These are phyloP conservation scores for Aulographum hederae DNA, from an alignment of 2,329 filamentous ascomycete genomes.

Conservation along the genomic window DNA sequence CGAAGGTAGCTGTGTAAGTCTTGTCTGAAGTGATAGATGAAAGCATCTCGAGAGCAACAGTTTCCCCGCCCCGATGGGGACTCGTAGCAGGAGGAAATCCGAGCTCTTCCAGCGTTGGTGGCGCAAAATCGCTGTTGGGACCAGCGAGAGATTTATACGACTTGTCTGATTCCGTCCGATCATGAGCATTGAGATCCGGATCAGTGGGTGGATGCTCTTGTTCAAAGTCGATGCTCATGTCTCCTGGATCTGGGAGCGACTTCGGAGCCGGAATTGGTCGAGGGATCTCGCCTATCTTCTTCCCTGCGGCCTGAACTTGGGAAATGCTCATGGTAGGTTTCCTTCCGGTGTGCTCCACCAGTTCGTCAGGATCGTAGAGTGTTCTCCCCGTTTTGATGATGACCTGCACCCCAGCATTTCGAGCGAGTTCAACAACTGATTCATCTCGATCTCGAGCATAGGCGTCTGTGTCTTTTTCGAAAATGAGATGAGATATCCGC, in stretches of 20 bases:
- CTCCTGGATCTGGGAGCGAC: slow-evolving; percentile 44
- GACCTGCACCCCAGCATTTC: slow-evolving; percentile 48
- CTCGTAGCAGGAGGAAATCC: slow-evolving; percentile 45
- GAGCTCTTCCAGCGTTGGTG: slow-evolving; percentile 54
- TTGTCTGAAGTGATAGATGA: slow-evolving; percentile 40
- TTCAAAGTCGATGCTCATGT: slow-evolving; percentile 40
- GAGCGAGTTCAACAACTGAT: slow-evolving; percentile 38
- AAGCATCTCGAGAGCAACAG: slow-evolving; percentile 38
- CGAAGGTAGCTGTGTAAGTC: slow-evolving; percentile 53
- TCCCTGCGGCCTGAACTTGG: slow-evolving; percentile 43
- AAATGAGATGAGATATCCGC: slow-evolving; percentile 58
- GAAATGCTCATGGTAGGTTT: slow-evolving; percentile 59
- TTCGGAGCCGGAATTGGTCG: slow-evolving; percentile 42
- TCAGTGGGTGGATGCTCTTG: slow-evolving; percentile 31
- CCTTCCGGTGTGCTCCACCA: slow-evolving; percentile 45
- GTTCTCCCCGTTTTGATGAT: slow-evolving; percentile 47
- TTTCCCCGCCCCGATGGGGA: slow-evolving; percentile 54
- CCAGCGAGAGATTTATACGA: slow-evolving; percentile 46
- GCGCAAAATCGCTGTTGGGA: slow-evolving; percentile 47
- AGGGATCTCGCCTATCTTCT: slow-evolving; percentile 42
- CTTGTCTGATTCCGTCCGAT: slow-evolving; percentile 34
- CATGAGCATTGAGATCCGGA: slow-evolving; percentile 41
- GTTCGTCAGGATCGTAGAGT: slow-evolving; percentile 53
- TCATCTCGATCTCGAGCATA: slow-evolving; percentile 50
- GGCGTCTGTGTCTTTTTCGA: slow-evolving; percentile 62